Evolutionary conservation across 202 grass and related monocot genomes (phyloP).

Genomic region (Cymbopogon flexuosus): DNA sequence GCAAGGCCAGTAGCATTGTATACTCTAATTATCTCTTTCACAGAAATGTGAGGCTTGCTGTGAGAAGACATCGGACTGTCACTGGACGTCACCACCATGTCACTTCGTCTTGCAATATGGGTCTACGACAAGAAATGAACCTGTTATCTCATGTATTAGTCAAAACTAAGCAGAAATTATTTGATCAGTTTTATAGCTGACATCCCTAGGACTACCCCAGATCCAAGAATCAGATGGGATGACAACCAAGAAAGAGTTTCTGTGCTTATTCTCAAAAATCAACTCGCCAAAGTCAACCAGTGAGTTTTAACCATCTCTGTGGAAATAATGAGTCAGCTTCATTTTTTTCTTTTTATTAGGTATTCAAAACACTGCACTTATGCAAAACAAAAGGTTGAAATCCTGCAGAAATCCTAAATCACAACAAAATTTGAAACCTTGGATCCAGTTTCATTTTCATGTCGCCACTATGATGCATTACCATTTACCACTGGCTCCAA

Average conservation of each 20-base stretch:
- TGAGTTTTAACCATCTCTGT: neutral
- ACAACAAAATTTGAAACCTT: neutral
- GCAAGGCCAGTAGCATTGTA: conserved; percentile 52
- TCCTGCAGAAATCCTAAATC: conserved; percentile 10
- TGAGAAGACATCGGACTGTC: conserved; percentile 50
- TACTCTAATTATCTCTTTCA: conserved; percentile 60
- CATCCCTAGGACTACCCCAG: neutral
- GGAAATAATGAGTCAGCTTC: neutral
- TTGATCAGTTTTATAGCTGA: conserved; percentile 4
- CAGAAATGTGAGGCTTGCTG: conserved; percentile 39
- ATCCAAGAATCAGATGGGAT: neutral
- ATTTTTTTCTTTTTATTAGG: neutral
- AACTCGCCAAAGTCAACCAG: neutral
- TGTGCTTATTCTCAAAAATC: neutral
- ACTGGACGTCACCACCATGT: conserved; percentile 64
- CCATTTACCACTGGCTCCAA: neutral
- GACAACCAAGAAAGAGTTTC: neutral
- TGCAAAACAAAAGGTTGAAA: neutral
- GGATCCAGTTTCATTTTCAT: conserved; percentile 19
- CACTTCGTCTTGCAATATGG: conserved; percentile 66
- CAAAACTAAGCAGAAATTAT: neutral
- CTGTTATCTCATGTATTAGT: conserved; percentile 19
- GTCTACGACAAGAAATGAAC: conserved; percentile 39
- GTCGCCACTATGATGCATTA: neutral
- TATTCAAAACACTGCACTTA: conserved; percentile 1